Evolutionary conservation across 1,139 yeast species (phyloP), one percentile per base, ranked within the genome.

Genomic region (Cylindricascospora bacillispora): DNA sequence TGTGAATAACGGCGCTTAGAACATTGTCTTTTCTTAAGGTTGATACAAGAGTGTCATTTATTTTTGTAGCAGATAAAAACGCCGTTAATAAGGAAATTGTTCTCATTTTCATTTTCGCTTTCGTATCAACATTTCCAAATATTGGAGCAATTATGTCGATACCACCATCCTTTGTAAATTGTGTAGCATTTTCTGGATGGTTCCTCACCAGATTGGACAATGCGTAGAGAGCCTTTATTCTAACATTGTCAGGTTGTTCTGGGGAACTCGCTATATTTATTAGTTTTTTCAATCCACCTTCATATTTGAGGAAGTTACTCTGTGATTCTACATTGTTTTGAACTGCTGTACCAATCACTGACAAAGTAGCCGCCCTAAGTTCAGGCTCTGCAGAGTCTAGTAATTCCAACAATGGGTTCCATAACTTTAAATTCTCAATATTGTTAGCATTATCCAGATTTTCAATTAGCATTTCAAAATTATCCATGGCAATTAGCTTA

Each of bases 361-460:
- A 75, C 41, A 83, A 69, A 5, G 86, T 76, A 38, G 62, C 57
- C 11, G 68, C 60, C 35, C 75, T 63, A 30, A 85, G 57, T 15
- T 65, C 60, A 1, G 52, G 54, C 13, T 63, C 63, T 3, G 60
- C 56, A 24, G 60, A 57, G 24, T 60, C 57, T 31, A 80, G 58
- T 33, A 73, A 68, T 1, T 53, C 54, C 24, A 81, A 59, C 28
- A 85, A 53, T 4, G 73, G 64, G 10, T 68, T 73, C 98, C 97
- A 92, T 42, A 86, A 65, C 38, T 73, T 70, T 63, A 85, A 54
- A 44, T 79, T 80, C 41, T 80, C 89, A 40, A 89, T 77, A 47
- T 83, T 85, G 56, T 89, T 86, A 15, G 98, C 97, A 53, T 89
- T 89, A 54, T 89, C 98, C 41, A 89, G 59, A 49, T 85, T 85